Evolutionary conservation across 441 rosid genomes (phyloP).

Genomic region (Corymbia citriodora): DNA sequence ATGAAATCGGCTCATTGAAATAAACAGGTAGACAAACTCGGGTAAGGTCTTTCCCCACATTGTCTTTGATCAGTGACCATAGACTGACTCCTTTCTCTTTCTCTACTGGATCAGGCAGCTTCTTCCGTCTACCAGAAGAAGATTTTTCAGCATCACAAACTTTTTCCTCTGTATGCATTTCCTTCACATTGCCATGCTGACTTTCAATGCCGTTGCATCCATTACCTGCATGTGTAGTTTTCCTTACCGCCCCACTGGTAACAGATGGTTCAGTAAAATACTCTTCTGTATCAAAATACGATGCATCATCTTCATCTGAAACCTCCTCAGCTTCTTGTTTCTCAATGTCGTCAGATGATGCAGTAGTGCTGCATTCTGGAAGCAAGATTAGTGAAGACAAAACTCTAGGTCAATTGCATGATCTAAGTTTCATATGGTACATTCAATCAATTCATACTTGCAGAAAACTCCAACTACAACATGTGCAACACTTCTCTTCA

Average conservation of each 20-base stretch:
- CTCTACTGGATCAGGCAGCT: conserved; percentile 91
- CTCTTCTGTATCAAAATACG: conserved; percentile 70
- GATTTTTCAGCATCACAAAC: conserved; percentile 24
- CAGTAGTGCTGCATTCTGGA: conserved; percentile 92
- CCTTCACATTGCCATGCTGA: conserved; percentile 22
- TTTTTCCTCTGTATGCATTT: conserved; percentile 33
- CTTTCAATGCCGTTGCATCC: conserved; percentile 10
- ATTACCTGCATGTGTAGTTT: conserved; percentile 11
- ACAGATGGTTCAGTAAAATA: conserved; percentile 43
- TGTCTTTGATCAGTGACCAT: conserved; percentile 95
- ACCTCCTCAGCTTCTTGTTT: conserved; percentile 77
- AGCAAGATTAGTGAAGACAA: conserved; percentile 14
- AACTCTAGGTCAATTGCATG: neutral
- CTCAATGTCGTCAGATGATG: conserved; percentile 87
- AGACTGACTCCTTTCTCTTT: conserved; percentile 95
- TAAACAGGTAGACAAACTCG: conserved; percentile 97
- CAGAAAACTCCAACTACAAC: neutral
- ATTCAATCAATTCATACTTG: neutral
- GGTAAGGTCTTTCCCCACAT: conserved; percentile 93
- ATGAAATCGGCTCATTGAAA: conserved; percentile 93
- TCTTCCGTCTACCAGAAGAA: conserved; percentile 55
- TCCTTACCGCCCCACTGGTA: conserved; percentile 24
- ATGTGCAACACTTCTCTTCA: neutral
- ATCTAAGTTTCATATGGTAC: neutral
- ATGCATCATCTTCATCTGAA: conserved; percentile 68